Evolutionary conservation across 2,329 filamentous ascomycete genomes (phyloP).

Genomic region (Pseudogymnoascus sp.): DNA sequence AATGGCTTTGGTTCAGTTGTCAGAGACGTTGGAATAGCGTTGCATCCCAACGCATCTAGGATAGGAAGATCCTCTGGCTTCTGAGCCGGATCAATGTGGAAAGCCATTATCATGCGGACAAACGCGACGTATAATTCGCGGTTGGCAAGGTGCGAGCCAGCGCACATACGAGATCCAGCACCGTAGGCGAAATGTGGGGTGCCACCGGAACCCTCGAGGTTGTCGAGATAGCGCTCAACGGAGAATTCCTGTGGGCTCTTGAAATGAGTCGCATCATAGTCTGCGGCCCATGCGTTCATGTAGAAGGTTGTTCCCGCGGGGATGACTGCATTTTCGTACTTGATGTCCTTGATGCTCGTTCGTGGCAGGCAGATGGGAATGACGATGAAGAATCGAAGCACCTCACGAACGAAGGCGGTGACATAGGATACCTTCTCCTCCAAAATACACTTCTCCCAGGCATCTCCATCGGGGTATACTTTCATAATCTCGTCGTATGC

Average conservation of each 20-base stretch:
- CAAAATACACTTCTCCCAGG: constrained; percentile 66
- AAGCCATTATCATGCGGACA: constrained; percentile 52
- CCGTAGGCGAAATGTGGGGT: constrained; percentile 59
- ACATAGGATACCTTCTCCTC: constrained; percentile 75
- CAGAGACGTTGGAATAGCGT: constrained; percentile 49
- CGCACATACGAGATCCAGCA: constrained; percentile 58
- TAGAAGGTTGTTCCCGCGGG: constrained; percentile 75
- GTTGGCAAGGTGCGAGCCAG: constrained; percentile 57
- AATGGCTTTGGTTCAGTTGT: constrained; percentile 59
- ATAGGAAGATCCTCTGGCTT: constrained; percentile 44
- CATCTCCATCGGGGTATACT: constrained; percentile 65
- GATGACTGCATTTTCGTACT: constrained; percentile 60
- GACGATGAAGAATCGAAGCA: constrained; percentile 71
- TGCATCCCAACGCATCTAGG: constrained; percentile 52
- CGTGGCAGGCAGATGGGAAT: constrained; percentile 73
- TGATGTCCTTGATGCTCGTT: constrained; percentile 65
- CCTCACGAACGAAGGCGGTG: constrained; percentile 72
- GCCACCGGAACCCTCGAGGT: constrained; percentile 40
- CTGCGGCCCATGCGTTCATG: constrained; percentile 72
- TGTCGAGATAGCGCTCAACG: constrained; percentile 64
- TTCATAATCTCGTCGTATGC: constrained; percentile 65
- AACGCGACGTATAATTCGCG: constrained; percentile 57
- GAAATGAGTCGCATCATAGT: constrained; percentile 67
- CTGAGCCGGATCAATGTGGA: constrained; percentile 46
- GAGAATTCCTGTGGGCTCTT: constrained; percentile 55